A percentile compares a stretch with the other conserved stretches of the same genome.
These are phyloP conservation scores for Amanita fuliginea DNA, from an alignment of 768 basidiomycete species.

Conservation along the genomic window DNA sequence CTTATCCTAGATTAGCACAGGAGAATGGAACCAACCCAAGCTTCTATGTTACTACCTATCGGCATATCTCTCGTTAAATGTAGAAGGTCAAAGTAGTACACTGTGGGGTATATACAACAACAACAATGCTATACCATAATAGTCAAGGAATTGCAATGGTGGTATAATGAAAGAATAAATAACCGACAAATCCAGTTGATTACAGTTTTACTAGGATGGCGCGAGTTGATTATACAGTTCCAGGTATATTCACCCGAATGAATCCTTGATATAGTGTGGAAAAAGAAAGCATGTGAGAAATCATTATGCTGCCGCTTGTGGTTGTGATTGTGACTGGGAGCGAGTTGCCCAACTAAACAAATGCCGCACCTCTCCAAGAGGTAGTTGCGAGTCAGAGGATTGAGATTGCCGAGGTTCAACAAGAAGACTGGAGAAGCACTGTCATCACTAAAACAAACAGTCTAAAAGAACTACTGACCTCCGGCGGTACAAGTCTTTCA, in stretches of 20 bases:
- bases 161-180: conserved; percentile 11
- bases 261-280: conserved; percentile 10
- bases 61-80: background rate
- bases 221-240: background rate
- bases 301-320: conserved; percentile 16
- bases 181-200: conserved; percentile 10
- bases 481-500: conserved; percentile 77
- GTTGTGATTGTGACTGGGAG: conserved; percentile 28
- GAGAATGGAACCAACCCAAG: conserved; percentile 13
- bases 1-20: conserved; percentile 33
- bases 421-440: conserved; percentile 41
- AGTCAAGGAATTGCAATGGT: conserved; percentile 5
- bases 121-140: conserved; percentile 3
- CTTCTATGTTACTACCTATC: conserved; percentile 6
- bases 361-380: conserved; percentile 60
- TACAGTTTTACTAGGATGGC: conserved; percentile 8
- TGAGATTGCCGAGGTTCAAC: conserved; percentile 71
- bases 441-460: background rate
- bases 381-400: conserved; percentile 49
- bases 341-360: conserved; percentile 72
- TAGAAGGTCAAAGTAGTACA: background rate
- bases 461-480: conserved; percentile 39
- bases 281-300: conserved; percentile 8
- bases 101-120: background rate
- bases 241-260: conserved; percentile 5